Conservation (phyloP, 805 yeast species). For the Candida parachauliodes region DNA sequence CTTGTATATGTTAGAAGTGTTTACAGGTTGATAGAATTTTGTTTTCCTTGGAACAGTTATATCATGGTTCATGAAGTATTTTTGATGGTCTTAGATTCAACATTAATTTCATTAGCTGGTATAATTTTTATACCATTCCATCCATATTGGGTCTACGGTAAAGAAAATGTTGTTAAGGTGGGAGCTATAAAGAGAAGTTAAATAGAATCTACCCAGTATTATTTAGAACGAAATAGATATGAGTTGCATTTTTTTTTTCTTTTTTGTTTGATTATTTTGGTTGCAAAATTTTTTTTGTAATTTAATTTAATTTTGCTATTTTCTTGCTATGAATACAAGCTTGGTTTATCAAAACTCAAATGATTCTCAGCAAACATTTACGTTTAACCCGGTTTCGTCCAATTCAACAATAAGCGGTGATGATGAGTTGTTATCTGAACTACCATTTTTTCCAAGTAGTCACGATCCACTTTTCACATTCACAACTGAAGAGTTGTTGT, state of each 20-base stretch:
- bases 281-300: constrained; percentile 6
- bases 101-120: constrained; percentile 35
- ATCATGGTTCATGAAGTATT: constrained; percentile 34
- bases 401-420: constrained; percentile 1
- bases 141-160: constrained; percentile 35
- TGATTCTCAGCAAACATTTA: constrained; percentile 4
- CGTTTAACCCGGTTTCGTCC: neutral
- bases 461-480: constrained; percentile 16
- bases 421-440: constrained; percentile 4
- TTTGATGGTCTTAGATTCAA: constrained; percentile 37
- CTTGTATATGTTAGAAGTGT: constrained; percentile 33
- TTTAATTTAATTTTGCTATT: neutral
- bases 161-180: constrained; percentile 21
- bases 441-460: constrained; percentile 18
- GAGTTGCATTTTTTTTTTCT: neutral
- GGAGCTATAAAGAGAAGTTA: constrained; percentile 23
- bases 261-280: neutral
- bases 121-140: constrained; percentile 36
- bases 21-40: constrained; percentile 39
- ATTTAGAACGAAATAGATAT: no score
- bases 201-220: no score
- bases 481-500: constrained; percentile 17
- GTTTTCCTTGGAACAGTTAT: constrained; percentile 36
- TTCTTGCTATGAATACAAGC: neutral
- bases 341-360: neutral